A percentile compares a stretch with the other conserved stretches of the same genome.
These are phyloP conservation scores for Metschnikowia colocasiae DNA, from an alignment of 805 yeast species.

Conservation along the genomic window DNA sequence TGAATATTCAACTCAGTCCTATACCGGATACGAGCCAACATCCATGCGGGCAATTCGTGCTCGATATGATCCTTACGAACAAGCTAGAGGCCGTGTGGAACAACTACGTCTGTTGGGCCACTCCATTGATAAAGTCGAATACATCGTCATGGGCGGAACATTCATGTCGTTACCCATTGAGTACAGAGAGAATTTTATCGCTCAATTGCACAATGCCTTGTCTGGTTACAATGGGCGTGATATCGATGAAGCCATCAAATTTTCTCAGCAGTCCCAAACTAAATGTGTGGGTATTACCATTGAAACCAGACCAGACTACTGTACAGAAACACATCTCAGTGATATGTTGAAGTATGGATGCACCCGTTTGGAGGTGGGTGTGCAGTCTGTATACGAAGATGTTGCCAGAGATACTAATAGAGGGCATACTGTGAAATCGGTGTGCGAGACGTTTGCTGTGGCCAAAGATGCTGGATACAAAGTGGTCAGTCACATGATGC, in stretches of 20 bases:
- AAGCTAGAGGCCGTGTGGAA: slow-evolving; percentile 95
- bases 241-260: slow-evolving; percentile 84
- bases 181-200: slow-evolving; percentile 85
- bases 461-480: slow-evolving; percentile 99
- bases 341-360: slow-evolving; percentile 97
- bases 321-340: slow-evolving; percentile 90
- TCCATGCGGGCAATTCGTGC: slow-evolving; percentile 99
- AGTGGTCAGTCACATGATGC: slow-evolving; percentile 99
- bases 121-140: slow-evolving; percentile 94
- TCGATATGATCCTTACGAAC: slow-evolving; percentile 96
- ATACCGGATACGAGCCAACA: slow-evolving; percentile 98
- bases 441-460: slow-evolving; percentile 89
- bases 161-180: slow-evolving; percentile 92
- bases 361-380: slow-evolving; percentile 94
- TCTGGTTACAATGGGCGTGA: slow-evolving; percentile 87
- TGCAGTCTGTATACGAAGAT: slow-evolving; percentile 94
- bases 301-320: slow-evolving; percentile 97
- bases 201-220: slow-evolving; percentile 89
- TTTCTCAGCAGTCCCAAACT: slow-evolving; percentile 90
- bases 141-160: slow-evolving; percentile 98
- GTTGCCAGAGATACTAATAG: slow-evolving; percentile 98
- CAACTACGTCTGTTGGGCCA: slow-evolving; percentile 94
- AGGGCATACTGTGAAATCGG: slow-evolving; percentile 96
- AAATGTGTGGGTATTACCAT: slow-evolving; percentile 98
- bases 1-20: slow-evolving; percentile 96